These are phyloP conservation scores for Dalbergia oliveri DNA, from an alignment of 306 rosid genomes.

Conservation along the genomic window DNA sequence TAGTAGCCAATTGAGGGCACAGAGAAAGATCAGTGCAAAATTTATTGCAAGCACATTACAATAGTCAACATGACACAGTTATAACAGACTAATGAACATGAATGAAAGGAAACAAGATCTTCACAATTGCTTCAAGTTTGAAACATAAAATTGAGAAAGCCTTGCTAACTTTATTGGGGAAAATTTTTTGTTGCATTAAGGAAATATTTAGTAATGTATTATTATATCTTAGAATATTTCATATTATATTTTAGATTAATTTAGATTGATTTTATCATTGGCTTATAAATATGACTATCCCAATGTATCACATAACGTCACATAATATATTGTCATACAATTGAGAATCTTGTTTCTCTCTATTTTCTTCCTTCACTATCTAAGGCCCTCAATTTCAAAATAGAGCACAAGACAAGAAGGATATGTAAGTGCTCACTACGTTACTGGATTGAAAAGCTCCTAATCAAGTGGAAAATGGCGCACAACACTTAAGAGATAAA, in stretches of 20 bases:
- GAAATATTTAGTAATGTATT: too few relatives aligned
- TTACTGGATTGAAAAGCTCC: slow-evolving; percentile 14
- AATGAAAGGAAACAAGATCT: slow-evolving; percentile 13
- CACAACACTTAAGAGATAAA: slow-evolving; percentile 20
- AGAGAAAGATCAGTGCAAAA: slow-evolving; percentile 23
- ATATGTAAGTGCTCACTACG: not conserved
- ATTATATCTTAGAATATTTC: too few relatives aligned
- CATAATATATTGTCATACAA: too few relatives aligned
- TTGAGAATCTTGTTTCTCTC: too few relatives aligned
- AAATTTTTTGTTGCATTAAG: not conserved
- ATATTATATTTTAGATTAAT: too few relatives aligned
- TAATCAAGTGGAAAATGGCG: slow-evolving; percentile 24
- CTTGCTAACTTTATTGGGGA: not conserved
- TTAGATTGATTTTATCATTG: too few relatives aligned
- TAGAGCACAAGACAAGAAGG: not conserved
- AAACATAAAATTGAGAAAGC: slow-evolving; percentile 1
- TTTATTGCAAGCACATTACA: slow-evolving; percentile 18
- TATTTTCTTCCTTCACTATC: too few relatives aligned
- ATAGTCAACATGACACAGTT: slow-evolving; percentile 26
- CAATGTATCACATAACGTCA: too few relatives aligned
- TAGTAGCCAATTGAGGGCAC: not conserved
- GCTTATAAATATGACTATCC: too few relatives aligned
- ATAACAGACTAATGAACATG: slow-evolving; percentile 1
- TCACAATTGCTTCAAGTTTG: slow-evolving; percentile 20
- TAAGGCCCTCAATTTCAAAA: too few relatives aligned